A percentile compares a stretch with the other conserved stretches of the same genome.
phyloP scores from a whole-genome alignment of 257 asterid species.

The Plantago ovata region DNA sequence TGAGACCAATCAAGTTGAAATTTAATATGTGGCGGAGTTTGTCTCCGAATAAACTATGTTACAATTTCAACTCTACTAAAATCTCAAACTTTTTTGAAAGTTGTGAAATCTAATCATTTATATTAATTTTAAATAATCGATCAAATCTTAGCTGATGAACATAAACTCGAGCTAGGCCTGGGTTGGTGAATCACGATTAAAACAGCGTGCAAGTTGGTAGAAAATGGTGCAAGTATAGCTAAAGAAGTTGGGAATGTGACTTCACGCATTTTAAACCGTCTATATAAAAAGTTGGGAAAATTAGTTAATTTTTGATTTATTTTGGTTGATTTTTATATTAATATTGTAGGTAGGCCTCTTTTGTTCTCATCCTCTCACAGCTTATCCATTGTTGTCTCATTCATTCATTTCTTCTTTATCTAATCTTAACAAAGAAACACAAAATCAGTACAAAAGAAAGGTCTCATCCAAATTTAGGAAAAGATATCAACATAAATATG shows the following conservation, averaged over 20 bases:
- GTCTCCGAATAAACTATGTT: no score
- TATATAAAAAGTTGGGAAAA: not conserved
- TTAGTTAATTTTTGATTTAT: no score
- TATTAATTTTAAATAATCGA: no score
- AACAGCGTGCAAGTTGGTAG: slow-evolving; percentile 50
- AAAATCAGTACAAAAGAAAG: slow-evolving; percentile 18
- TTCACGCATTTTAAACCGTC: slow-evolving; percentile 31
- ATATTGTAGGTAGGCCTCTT: slow-evolving; percentile 51
- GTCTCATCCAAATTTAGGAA: slow-evolving; percentile 31
- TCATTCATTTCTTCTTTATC: slow-evolving; percentile 23
- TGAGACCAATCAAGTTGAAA: no score
- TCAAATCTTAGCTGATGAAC: no score
- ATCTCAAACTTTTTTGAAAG: no score
- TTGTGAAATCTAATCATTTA: no score
- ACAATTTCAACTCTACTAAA: no score
- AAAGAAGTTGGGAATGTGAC: slow-evolving; percentile 20
- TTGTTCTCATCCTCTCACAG: slow-evolving; percentile 67
- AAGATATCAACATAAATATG: slow-evolving; percentile 3
- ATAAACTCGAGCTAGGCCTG: no score
- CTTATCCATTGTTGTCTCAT: slow-evolving; percentile 51
- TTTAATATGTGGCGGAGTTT: no score
- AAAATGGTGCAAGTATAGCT: slow-evolving; percentile 25
- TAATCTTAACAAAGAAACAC: slow-evolving; percentile 37
- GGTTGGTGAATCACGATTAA: slow-evolving; percentile 56
- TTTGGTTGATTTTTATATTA: no score